Conservation (phyloP, 2,329 filamentous ascomycete species). For the Coniochaeta pulveracea region DNA sequence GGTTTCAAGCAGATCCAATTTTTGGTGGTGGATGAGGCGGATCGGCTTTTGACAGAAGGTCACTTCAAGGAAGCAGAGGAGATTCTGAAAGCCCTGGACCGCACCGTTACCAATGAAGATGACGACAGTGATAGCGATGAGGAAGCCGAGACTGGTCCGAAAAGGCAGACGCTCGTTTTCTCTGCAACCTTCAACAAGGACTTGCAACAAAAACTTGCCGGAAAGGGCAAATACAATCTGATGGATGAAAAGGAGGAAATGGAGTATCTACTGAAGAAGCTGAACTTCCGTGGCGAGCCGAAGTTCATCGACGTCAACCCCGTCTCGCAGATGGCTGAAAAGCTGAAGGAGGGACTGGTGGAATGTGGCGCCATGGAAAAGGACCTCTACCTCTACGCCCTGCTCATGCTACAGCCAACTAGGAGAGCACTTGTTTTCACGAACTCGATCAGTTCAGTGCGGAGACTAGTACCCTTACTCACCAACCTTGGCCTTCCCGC, state of each 20-base stretch:
- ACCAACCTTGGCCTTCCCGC: slow-evolving; percentile 70
- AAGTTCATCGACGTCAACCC: slow-evolving; percentile 92
- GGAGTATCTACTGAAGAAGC: slow-evolving; percentile 82
- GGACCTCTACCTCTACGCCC: slow-evolving; percentile 86
- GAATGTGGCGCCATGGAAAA: slow-evolving; percentile 93
- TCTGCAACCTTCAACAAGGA: slow-evolving; percentile 92
- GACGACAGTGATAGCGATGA: slow-evolving; percentile 35
- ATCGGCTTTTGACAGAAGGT: slow-evolving; percentile 80
- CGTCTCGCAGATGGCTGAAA: slow-evolving; percentile 73
- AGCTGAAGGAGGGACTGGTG: slow-evolving; percentile 78
- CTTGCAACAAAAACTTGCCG: slow-evolving; percentile 80
- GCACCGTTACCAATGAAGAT: slow-evolving; percentile 50
- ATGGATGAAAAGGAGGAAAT: slow-evolving; percentile 70
- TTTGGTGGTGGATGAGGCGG: slow-evolving; percentile 87
- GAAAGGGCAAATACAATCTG: slow-evolving; percentile 58
- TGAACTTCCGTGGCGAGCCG: slow-evolving; percentile 79
- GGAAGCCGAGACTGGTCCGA: slow-evolving; percentile 29
- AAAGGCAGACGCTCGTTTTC: slow-evolving; percentile 83
- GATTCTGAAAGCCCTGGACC: slow-evolving; percentile 72
- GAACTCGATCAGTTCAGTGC: slow-evolving; percentile 89
- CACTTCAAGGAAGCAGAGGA: slow-evolving; percentile 92
- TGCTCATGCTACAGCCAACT: slow-evolving; percentile 72
- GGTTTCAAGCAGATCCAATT: slow-evolving; percentile 67
- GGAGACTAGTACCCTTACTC: slow-evolving; percentile 73
- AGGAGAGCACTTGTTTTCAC: slow-evolving; percentile 83